Conservation (phyloP, 441 rosid species). For the Theobroma grandiflorum region DNA sequence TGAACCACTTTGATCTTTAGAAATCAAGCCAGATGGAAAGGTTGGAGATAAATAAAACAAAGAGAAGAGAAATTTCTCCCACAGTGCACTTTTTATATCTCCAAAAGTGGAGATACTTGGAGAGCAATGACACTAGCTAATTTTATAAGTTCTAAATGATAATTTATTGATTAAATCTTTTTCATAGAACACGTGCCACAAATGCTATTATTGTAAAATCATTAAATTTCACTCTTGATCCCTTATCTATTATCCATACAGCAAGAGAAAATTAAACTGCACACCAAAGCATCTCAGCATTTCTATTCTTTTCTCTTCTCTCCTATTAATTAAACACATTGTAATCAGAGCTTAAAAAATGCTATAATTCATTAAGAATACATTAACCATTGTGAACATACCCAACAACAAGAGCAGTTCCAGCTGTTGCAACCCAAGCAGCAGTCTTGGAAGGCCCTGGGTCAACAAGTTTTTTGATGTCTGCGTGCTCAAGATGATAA, state of each 20-base stretch:
- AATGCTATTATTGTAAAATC: background rate
- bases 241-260: background rate
- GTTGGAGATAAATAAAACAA: too few relatives aligned
- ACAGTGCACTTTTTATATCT: background rate
- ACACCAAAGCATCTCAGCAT: background rate
- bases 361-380: background rate
- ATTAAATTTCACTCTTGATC: background rate
- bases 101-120: background rate
- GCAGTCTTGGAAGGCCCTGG: conserved; percentile 58
- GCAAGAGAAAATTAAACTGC: background rate
- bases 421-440: conserved; percentile 69
- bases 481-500: conserved; percentile 62
- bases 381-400: conserved; percentile 37
- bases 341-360: background rate
- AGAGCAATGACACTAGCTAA: background rate
- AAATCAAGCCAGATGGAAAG: too few relatives aligned
- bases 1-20: too few relatives aligned
- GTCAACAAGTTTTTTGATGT: conserved; percentile 79
- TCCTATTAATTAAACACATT: background rate
- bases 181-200: background rate
- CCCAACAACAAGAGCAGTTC: conserved; percentile 85
- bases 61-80: background rate
- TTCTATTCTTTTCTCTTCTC: background rate
- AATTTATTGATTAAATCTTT: background rate
- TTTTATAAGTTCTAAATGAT: background rate